Evolutionary conservation across 441 rosid species (phyloP), one percentile per base, ranked within the genome.

Genomic region (Euphorbia celastroides): DNA sequence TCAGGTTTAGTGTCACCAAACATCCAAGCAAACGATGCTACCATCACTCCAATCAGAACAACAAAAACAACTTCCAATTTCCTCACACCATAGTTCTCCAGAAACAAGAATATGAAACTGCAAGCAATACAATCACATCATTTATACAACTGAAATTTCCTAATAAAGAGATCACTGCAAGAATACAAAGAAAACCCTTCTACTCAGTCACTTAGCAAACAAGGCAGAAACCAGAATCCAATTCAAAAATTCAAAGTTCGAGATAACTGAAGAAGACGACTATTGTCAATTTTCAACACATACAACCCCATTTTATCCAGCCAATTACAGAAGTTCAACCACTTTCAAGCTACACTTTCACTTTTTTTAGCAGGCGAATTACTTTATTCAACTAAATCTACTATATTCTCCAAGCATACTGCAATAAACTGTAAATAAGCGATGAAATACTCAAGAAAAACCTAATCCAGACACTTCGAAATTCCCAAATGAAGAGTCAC

Each of bases 11-110:
- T 68, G 28, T 88, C 88, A 57, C 80, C 97, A 74, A 93, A 93
- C 98, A 93, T 90, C 98, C 97, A 90, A 46, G 97, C 97, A 67
- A 93, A 93, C 20, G 96, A 75, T 14, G 86, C n/a, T 4, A 82
- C 98, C 98, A 93, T 93, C 11, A 80, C 81, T 16, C 82, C 96
- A 32, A 93, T 91, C 1, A 89, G 80, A 62, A 89, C 68, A 25
- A 92, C 97, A 70, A 93, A 93, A 57, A 91, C 82, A 2, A 92
- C 95, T 74, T 91, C 97, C 69, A 93, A 64, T 75, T 89, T 93
- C 82, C 97, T 87, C 14, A 93, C 95, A 7, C 97, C 98, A 46
- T 87, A 91, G 70, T 87, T 93, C 82, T 93, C 97, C 20, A 91
- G 96, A 74, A 93, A 82, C 76, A 93, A 77, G 75, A 93, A 90